Evolutionary conservation across 495 filamentous ascomycete species (phyloP).

Genomic region (Penicillium salamii): DNA sequence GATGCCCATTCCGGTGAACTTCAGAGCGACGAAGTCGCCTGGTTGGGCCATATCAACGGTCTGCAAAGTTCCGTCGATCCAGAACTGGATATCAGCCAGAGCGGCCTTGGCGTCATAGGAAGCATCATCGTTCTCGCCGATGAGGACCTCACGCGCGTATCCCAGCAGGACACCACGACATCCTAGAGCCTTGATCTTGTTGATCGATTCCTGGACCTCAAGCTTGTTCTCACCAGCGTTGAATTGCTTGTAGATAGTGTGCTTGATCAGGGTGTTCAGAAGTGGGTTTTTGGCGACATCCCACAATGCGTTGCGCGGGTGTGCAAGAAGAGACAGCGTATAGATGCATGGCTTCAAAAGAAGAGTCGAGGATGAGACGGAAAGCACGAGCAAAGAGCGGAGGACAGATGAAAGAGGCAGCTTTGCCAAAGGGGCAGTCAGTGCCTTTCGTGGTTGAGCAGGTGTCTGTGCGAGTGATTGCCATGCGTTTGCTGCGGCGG

Average conservation of each 20-base stretch:
- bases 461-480: conserved; percentile 16
- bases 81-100: conserved; percentile 62
- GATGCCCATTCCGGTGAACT: conserved; percentile 90
- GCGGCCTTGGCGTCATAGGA: conserved; percentile 33
- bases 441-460: conserved; percentile 18
- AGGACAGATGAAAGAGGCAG: conserved; percentile 72
- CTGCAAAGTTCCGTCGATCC: conserved; percentile 71
- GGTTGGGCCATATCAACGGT: conserved; percentile 70
- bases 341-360: conserved; percentile 70
- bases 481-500: conserved; percentile 25
- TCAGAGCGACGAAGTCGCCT: conserved; percentile 85
- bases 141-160: conserved; percentile 47
- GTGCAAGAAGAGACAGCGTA: conserved; percentile 65
- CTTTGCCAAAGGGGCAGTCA: conserved; percentile 58
- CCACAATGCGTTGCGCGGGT: conserved; percentile 56
- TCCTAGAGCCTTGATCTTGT: conserved; percentile 42
- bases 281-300: conserved; percentile 47
- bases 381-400: conserved; percentile 74
- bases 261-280: conserved; percentile 43
- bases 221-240: conserved; percentile 48
- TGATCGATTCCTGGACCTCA: conserved; percentile 44
- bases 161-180: conserved; percentile 48
- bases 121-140: conserved; percentile 35
- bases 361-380: conserved; percentile 72
- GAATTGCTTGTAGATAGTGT: conserved; percentile 51